phyloP scores from a whole-genome alignment of 768 basidiomycete species.

The Daedaleopsis nitida region DNA sequence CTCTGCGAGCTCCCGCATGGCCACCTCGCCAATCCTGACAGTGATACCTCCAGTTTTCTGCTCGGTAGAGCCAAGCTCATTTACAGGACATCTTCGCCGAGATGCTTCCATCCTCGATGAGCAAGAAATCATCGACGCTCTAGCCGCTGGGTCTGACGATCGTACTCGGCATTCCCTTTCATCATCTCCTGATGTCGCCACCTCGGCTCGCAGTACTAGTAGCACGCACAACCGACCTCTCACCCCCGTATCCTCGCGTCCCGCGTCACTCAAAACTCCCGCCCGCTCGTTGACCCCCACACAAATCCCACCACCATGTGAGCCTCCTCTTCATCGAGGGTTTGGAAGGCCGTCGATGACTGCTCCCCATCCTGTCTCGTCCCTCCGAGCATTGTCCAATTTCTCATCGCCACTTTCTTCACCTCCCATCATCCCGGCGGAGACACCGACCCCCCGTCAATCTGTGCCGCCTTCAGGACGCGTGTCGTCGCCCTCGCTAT shows the following conservation, averaged over 20 bases:
- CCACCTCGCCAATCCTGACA: too few species aligned
- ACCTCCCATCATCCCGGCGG: background rate
- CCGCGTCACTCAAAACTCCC: too few species aligned
- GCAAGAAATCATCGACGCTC: conserved; percentile 4
- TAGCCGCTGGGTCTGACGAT: background rate
- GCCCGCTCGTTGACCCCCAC: too few species aligned
- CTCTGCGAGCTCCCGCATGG: background rate
- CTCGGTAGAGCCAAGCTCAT: too few species aligned
- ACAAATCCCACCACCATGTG: background rate
- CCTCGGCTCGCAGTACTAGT: too few species aligned
- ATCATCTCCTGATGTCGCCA: background rate
- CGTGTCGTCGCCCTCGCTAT: background rate
- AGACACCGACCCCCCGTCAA: background rate
- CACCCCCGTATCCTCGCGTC: too few species aligned
- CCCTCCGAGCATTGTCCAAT: background rate
- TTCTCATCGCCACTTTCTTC: background rate
- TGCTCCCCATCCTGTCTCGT: background rate
- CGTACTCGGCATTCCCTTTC: background rate
- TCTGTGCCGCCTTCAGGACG: background rate
- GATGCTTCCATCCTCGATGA: conserved; percentile 12
- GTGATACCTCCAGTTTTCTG: too few species aligned
- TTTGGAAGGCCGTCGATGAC: background rate
- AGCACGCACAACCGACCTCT: too few species aligned
- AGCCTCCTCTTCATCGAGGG: background rate
- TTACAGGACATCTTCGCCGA: too few species aligned